Conservation (phyloP, 305 asterid species). For the Coffea humblotiana region DNA sequence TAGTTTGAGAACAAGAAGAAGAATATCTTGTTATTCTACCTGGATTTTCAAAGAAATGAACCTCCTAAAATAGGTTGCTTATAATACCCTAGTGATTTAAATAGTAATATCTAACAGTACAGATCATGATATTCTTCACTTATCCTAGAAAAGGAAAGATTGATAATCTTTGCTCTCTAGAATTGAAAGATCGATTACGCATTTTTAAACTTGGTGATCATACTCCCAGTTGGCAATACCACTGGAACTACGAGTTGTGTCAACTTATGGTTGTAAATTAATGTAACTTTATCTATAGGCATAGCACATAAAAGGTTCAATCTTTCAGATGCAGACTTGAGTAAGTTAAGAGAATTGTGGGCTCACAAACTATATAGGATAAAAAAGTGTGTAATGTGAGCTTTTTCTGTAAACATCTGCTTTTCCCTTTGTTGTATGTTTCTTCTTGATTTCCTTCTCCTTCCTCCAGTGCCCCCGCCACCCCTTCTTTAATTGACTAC, state of each 20-base stretch:
- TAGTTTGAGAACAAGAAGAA: not conserved
- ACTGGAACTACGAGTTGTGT: not conserved
- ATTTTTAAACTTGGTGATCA: too few species aligned
- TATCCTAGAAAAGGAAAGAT: too few species aligned
- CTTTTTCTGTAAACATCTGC: too few species aligned
- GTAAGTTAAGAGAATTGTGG: not conserved
- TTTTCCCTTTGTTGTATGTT: not conserved
- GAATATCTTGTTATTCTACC: not conserved
- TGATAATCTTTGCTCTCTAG: not conserved
- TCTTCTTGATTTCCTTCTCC: conserved; percentile 3
- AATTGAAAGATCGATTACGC: not conserved
- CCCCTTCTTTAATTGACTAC: not conserved
- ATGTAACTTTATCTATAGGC: not conserved
- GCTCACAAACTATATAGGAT: not conserved
- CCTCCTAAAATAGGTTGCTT: not conserved
- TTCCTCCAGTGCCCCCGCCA: not conserved
- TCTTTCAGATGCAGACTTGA: not conserved
- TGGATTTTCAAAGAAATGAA: not conserved
- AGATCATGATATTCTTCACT: too few species aligned
- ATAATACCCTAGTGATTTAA: not conserved
- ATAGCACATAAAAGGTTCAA: not conserved
- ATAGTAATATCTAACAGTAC: not conserved
- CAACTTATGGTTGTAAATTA: not conserved
- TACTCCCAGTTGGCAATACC: not conserved
- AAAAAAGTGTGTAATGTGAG: not conserved